A percentile compares a stretch with the other conserved stretches of the same genome.
Evolutionary conservation across 768 basidiomycete genomes (phyloP).

Genomic region (Hygrocybe punicea): DNA sequence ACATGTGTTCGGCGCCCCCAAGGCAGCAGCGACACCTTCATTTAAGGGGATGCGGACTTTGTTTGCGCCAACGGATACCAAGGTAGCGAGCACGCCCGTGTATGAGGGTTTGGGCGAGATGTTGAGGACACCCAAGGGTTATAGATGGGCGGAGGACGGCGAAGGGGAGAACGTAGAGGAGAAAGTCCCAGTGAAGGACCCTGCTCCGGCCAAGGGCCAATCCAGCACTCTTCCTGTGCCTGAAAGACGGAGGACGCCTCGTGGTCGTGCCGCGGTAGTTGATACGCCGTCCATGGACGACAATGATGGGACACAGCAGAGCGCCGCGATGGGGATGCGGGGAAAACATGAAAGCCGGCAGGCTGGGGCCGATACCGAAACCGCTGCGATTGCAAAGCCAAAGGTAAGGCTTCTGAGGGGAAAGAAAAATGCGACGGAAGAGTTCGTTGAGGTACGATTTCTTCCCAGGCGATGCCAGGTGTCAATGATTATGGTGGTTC

Average conservation of each 20-base stretch:
- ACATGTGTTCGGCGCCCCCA: slow-evolving; percentile 5
- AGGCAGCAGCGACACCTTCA: slow-evolving; percentile 5
- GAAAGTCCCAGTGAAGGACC: background rate
- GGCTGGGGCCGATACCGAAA: background rate
- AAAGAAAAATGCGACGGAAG: background rate
- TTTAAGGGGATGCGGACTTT: slow-evolving; percentile 10
- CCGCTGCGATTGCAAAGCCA: background rate
- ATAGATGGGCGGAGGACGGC: background rate
- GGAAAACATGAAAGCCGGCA: too few species aligned
- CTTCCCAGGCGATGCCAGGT: background rate
- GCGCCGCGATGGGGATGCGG: too few species aligned
- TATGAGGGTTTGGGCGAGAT: slow-evolving; percentile 13
- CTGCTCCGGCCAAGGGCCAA: too few species aligned
- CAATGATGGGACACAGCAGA: too few species aligned
- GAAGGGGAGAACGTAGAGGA: background rate
- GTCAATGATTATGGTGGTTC: background rate
- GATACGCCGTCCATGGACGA: too few species aligned
- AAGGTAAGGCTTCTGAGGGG: background rate
- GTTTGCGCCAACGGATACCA: slow-evolving; percentile 1
- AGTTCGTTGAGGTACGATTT: background rate
- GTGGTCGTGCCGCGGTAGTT: too few species aligned
- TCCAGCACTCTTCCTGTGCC: too few species aligned
- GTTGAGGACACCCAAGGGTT: slow-evolving; percentile 5
- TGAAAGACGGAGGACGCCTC: too few species aligned
- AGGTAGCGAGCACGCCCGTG: slow-evolving; percentile 1